A percentile compares a stretch with the other conserved stretches of the same genome.
These are phyloP conservation scores for Elongisporangium anandrum DNA, from an alignment of 352 stramenopile species.

Conservation along the genomic window DNA sequence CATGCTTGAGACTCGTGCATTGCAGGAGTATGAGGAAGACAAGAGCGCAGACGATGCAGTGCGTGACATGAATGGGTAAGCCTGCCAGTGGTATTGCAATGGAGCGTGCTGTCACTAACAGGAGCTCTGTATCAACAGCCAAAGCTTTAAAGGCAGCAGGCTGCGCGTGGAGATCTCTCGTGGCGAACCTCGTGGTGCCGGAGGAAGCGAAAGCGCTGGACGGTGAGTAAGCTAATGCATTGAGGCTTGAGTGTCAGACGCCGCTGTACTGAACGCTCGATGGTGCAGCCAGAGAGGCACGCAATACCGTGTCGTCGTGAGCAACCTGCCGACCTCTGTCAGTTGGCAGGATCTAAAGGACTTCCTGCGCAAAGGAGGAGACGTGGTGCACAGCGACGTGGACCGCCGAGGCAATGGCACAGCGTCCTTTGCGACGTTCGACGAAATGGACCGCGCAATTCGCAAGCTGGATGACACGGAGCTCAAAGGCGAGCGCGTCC, in stretches of 20 bases:
- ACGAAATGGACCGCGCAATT: conserved; percentile 58
- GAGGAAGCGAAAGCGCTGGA: conserved; percentile 4
- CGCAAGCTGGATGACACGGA: conserved; percentile 41
- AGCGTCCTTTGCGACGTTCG: conserved; percentile 55
- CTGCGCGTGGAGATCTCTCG: conserved; percentile 59
- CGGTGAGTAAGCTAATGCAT: conserved; percentile 9
- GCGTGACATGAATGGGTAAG: conserved; percentile 52
- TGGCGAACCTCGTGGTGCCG: conserved; percentile 5
- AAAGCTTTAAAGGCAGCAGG: conserved; percentile 23
- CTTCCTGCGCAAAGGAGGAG: conserved; percentile 46
- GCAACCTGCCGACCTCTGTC: conserved; percentile 32
- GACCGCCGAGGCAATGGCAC: conserved; percentile 56
- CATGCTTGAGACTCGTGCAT: not conserved
- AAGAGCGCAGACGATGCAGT: conserved; percentile 52
- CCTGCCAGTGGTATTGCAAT: not conserved
- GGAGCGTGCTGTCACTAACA: not conserved
- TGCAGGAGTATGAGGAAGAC: conserved; percentile 58
- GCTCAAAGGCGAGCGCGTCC: conserved; percentile 41
- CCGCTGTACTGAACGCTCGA: not conserved
- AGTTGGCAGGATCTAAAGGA: conserved; percentile 69
- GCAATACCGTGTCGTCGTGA: conserved; percentile 48
- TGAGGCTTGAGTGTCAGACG: conserved; percentile 4
- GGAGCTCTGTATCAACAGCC: not conserved
- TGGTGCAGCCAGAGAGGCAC: conserved; percentile 32
- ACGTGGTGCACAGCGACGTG: conserved; percentile 65